Conservation (phyloP, 495 filamentous ascomycete species). For the Aspergillus asperescens region DNA sequence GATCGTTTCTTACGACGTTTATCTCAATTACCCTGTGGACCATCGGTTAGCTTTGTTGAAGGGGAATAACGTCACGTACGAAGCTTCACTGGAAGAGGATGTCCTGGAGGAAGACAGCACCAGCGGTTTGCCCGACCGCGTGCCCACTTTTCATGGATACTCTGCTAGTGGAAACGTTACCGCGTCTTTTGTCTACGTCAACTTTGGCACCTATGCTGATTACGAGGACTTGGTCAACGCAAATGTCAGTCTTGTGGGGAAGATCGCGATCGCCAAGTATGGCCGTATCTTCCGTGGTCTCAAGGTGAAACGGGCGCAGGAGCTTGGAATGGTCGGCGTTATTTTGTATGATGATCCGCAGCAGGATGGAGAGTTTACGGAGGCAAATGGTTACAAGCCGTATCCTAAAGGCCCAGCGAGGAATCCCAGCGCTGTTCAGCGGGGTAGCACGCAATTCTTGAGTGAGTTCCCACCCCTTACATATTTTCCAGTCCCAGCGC, state of each 20-base stretch:
- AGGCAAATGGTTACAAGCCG: constrained; percentile 68
- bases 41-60: constrained; percentile 75
- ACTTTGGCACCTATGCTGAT: constrained; percentile 81
- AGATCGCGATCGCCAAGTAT: constrained; percentile 84
- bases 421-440: constrained; percentile 82
- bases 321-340: constrained; percentile 84
- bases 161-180: constrained; percentile 89
- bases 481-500: neutral
- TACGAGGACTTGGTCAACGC: constrained; percentile 77
- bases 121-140: constrained; percentile 60
- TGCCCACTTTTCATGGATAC: constrained; percentile 95
- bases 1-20: constrained; percentile 80
- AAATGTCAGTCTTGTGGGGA: constrained; percentile 71
- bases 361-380: constrained; percentile 76
- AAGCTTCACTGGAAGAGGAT: constrained; percentile 81
- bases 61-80: constrained; percentile 60
- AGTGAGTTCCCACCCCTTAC: constrained; percentile 39
- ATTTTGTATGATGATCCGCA: constrained; percentile 87
- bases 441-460: constrained; percentile 84
- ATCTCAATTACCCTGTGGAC: constrained; percentile 81
- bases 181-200: constrained; percentile 74
- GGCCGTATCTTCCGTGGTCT: constrained; percentile 82
- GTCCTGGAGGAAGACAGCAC: constrained; percentile 80
- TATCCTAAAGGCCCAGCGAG: constrained; percentile 88
- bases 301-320: constrained; percentile 89